These are phyloP conservation scores for Debaryomyces sp. DNA, from an alignment of 1,139 yeast genomes.

Conservation along the genomic window DNA sequence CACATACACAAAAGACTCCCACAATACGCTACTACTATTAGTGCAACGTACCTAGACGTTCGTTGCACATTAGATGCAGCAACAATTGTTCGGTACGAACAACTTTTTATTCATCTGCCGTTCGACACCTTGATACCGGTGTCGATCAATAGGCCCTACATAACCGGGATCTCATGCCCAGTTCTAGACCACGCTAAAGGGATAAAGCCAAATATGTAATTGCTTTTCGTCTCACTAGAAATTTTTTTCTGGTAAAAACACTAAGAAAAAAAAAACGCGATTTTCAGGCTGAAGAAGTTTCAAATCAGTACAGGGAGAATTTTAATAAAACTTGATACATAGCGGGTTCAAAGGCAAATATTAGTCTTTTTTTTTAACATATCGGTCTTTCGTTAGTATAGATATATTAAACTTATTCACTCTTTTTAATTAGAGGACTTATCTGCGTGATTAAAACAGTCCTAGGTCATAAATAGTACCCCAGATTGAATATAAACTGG, in stretches of 20 bases:
- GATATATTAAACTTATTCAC: background rate
- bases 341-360: background rate
- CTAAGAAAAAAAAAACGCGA: slow-evolving; percentile 4
- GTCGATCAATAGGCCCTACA: background rate
- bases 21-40: background rate
- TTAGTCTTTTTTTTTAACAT: background rate
- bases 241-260: slow-evolving; percentile 3
- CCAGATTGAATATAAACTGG: background rate
- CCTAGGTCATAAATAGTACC: background rate
- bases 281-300: slow-evolving; percentile 3
- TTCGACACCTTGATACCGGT: background rate
- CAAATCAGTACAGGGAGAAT: slow-evolving; percentile 5
- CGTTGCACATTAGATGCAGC: background rate
- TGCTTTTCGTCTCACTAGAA: slow-evolving; percentile 1
- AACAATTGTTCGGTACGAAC: background rate
- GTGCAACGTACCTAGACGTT: background rate
- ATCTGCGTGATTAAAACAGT: background rate
- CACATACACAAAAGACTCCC: background rate
- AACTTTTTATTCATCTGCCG: background rate
- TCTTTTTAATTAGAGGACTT: background rate
- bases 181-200: slow-evolving; percentile 6
- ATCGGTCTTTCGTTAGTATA: slow-evolving; percentile 7
- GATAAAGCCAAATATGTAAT: background rate
- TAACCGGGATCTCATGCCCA: background rate
- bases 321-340: slow-evolving; percentile 7